phyloP scores from a whole-genome alignment of 2,329 filamentous ascomycete species.

The Davidsoniella neocaledoniae region DNA sequence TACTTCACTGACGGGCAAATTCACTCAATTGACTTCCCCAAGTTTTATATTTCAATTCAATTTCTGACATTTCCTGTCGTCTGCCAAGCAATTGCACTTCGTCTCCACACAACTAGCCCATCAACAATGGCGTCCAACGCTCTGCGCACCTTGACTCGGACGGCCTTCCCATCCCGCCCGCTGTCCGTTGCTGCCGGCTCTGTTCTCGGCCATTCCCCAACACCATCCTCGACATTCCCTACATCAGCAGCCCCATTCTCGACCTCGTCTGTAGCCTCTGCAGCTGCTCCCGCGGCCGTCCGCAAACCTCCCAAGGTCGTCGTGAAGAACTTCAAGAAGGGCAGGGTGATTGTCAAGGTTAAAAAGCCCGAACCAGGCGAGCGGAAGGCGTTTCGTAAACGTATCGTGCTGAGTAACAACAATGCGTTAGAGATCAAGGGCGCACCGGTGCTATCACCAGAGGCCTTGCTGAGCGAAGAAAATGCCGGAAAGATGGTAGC shows the following conservation, averaged over 20 bases:
- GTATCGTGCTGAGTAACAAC: conserved; percentile 82
- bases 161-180: conserved; percentile 19
- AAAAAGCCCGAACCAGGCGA: conserved; percentile 51
- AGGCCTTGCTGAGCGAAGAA: conserved; percentile 35
- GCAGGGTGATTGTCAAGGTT: conserved; percentile 23
- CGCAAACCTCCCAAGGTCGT: conserved; percentile 19
- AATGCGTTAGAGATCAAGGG: conserved; percentile 69
- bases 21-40: no score
- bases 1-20: no score
- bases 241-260: conserved; percentile 25
- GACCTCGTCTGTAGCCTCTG: conserved; percentile 18
- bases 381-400: conserved; percentile 72
- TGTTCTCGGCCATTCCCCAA: conserved; percentile 18
- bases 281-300: conserved; percentile 17
- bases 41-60: no score
- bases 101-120: background rate
- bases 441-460: conserved; percentile 41
- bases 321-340: conserved; percentile 36
- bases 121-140: conserved; percentile 25
- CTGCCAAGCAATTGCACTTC: background rate
- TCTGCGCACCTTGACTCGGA: conserved; percentile 26
- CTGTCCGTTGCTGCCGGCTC: background rate
- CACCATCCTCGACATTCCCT: conserved; percentile 12
- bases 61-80: no score
- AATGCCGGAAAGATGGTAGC: conserved; percentile 51